Percentiles rank a stretch among this genome's conserved stretches.
phyloP scores from a whole-genome alignment of 2,329 filamentous ascomycete species.

The Phoma herbarum region DNA sequence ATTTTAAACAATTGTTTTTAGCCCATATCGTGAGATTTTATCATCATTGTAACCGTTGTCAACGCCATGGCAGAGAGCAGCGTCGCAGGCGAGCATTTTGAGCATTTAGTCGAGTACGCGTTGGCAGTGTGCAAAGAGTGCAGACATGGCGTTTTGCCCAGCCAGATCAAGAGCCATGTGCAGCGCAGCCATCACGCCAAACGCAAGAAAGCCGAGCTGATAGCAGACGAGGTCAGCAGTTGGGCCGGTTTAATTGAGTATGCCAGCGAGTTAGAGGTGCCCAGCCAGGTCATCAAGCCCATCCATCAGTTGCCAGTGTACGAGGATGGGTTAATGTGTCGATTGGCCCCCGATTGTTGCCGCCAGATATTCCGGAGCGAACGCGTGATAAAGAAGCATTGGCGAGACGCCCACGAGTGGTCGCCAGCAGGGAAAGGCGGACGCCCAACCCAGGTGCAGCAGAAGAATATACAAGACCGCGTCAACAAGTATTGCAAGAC shows the following conservation, averaged over 20 bases:
- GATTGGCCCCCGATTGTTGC: background rate
- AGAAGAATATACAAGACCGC: conserved; percentile 8
- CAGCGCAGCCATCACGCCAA: background rate
- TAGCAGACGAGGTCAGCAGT: conserved; percentile 2
- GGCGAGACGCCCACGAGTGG: conserved; percentile 1
- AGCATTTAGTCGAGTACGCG: background rate
- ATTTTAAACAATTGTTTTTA: too few species aligned
- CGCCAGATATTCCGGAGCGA: conserved; percentile 7
- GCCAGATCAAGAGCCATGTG: too few species aligned
- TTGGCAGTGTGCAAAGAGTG: conserved; percentile 3
- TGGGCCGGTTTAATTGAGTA: conserved; percentile 18
- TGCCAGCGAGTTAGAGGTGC: conserved; percentile 19
- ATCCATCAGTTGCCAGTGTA: conserved; percentile 15
- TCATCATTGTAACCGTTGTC: too few species aligned
- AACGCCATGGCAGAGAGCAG: too few species aligned
- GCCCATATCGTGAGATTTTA: too few species aligned
- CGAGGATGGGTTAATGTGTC: conserved; percentile 11
- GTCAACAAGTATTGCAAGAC: conserved; percentile 6
- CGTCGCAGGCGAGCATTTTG: too few species aligned
- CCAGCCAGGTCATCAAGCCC: conserved; percentile 2
- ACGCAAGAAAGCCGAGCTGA: background rate
- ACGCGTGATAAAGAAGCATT: conserved; percentile 14
- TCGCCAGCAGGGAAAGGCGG: conserved; percentile 9
- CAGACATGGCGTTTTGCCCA: background rate
- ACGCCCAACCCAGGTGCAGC: conserved; percentile 5